Evolutionary conservation across 164 flowering plant genomes (phyloP).

Genomic region (Vitis amurensis): DNA sequence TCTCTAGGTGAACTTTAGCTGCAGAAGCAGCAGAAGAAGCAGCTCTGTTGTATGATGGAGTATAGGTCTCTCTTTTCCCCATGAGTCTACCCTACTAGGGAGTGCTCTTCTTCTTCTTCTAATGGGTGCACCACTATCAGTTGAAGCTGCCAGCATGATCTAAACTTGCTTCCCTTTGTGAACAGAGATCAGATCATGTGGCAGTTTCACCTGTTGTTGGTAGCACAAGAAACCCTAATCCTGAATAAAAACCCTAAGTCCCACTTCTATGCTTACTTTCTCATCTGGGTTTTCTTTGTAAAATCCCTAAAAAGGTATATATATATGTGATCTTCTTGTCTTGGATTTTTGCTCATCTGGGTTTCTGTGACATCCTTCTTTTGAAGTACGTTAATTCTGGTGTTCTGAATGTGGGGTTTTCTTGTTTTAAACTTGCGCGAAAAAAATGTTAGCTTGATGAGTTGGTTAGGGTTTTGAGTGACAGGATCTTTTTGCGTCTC

Average conservation of each 20-base stretch:
- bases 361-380: not conserved
- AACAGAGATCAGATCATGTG: slow-evolving; percentile 66
- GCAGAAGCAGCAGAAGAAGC: not conserved
- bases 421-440: too few species aligned
- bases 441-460: too few species aligned
- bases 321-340: slow-evolving; percentile 15
- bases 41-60: not conserved
- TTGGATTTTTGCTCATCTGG: slow-evolving; percentile 8
- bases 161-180: slow-evolving; percentile 31
- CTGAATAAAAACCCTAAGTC: slow-evolving; percentile 17
- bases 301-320: slow-evolving; percentile 13
- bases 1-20: slow-evolving; percentile 6
- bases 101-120: too few species aligned
- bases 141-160: slow-evolving; percentile 98
- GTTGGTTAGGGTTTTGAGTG: slow-evolving; percentile 4
- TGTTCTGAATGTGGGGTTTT: not conserved
- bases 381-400: not conserved
- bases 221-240: slow-evolving; percentile 26
- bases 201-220: slow-evolving; percentile 71
- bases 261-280: not conserved
- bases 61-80: not conserved
- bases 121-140: slow-evolving; percentile 40
- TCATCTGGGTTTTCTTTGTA: slow-evolving; percentile 9
- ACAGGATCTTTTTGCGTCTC: slow-evolving; percentile 8
- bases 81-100: not conserved